Conservation (phyloP, 176 grass and related monocot genomes). For the Juncus effusus region DNA sequence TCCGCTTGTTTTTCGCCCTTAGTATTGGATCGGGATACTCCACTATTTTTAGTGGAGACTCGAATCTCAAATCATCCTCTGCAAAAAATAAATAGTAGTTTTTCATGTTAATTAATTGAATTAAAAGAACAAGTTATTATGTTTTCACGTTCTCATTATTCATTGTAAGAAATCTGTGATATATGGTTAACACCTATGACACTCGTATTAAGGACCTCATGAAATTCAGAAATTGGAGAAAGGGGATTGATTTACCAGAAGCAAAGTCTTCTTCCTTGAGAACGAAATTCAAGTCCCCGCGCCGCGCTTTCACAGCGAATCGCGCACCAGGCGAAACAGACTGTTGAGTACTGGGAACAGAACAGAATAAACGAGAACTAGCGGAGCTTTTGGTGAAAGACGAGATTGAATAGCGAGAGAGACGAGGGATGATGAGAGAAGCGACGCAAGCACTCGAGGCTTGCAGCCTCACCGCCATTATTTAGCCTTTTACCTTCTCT, state of each 20-base stretch:
- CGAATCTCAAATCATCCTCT: slow-evolving; percentile 80
- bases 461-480: slow-evolving; percentile 24
- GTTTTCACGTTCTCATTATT: too few relatives aligned
- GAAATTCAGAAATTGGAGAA: not conserved
- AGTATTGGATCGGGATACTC: slow-evolving; percentile 76
- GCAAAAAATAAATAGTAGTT: slow-evolving; percentile 5
- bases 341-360: not conserved
- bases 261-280: slow-evolving; percentile 52
- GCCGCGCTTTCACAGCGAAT: slow-evolving; percentile 28
- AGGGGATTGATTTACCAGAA: slow-evolving; percentile 35
- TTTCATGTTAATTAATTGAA: not conserved
- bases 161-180: too few relatives aligned
- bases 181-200: not conserved
- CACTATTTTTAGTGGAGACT: slow-evolving; percentile 69
- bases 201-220: not conserved
- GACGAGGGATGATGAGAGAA: slow-evolving; percentile 37
- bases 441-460: slow-evolving; percentile 28
- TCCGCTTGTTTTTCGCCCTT: slow-evolving; percentile 73
- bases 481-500: not conserved
- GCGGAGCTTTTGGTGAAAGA: not conserved
- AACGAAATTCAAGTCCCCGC: slow-evolving; percentile 26
- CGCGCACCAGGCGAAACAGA: not conserved
- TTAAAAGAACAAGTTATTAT: not conserved
- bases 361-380: not conserved
- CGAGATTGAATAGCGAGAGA: slow-evolving; percentile 7